A percentile compares a stretch with the other conserved stretches of the same genome.
These are phyloP conservation scores for Trichoderma gracile DNA, from an alignment of 2,329 filamentous ascomycete genomes.

Conservation along the genomic window DNA sequence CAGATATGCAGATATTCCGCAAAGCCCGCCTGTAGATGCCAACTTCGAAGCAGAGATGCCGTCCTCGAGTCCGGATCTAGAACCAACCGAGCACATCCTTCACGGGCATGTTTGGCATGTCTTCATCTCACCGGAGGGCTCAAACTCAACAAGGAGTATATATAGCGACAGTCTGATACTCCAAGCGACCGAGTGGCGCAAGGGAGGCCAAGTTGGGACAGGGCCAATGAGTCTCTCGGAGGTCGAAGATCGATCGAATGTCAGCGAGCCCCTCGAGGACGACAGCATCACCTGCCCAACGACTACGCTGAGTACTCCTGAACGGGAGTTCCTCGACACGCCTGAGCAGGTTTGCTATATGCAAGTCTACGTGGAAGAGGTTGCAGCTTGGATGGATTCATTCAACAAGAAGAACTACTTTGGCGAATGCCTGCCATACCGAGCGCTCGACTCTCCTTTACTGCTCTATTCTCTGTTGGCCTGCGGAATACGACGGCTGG, in stretches of 20 bases:
- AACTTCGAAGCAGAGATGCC: neutral
- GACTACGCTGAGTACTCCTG: conserved; percentile 16
- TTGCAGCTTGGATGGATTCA: conserved; percentile 92
- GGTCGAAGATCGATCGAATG: conserved; percentile 14
- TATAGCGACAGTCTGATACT: conserved; percentile 16
- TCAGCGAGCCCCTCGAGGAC: conserved; percentile 8
- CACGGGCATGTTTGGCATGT: conserved; percentile 14
- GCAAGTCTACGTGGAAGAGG: conserved; percentile 88
- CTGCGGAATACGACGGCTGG: conserved; percentile 81
- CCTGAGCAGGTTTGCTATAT: conserved; percentile 84
- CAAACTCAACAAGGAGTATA: conserved; percentile 13
- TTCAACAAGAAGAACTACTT: conserved; percentile 87
- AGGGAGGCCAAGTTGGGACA: neutral
- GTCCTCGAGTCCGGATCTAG: neutral
- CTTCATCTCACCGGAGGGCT: conserved; percentile 10
- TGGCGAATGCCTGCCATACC: conserved; percentile 77
- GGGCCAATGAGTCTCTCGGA: conserved; percentile 14
- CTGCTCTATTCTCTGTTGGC: conserved; percentile 85
- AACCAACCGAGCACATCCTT: neutral
- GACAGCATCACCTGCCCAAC: neutral
- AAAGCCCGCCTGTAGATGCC: neutral
- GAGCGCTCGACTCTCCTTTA: conserved; percentile 81
- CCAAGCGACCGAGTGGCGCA: conserved; percentile 18
- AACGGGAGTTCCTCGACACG: conserved; percentile 65
- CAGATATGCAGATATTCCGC: conserved; percentile 60